phyloP scores from a whole-genome alignment of 164 flowering plant genomes.

The Tinospora cordifolia region DNA sequence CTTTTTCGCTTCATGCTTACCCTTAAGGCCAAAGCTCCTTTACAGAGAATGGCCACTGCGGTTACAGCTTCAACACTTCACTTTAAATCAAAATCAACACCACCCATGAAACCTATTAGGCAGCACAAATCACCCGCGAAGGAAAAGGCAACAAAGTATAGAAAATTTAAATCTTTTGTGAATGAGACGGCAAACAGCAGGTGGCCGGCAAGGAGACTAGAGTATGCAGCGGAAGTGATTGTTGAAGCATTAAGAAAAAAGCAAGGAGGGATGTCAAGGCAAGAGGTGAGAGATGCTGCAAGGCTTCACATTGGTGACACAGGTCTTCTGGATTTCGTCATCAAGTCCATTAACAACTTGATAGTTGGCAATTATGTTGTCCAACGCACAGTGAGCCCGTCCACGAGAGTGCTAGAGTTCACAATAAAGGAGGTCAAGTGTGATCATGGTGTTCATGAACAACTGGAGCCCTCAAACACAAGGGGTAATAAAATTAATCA shows the following conservation, averaged over 20 bases:
- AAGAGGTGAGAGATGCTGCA: slow-evolving; percentile 83
- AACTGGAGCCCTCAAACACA: not conserved
- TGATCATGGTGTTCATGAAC: not conserved
- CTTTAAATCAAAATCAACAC: not conserved
- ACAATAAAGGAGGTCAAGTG: slow-evolving; percentile 33
- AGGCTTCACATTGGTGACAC: slow-evolving; percentile 76
- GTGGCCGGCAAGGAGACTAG: slow-evolving; percentile 44
- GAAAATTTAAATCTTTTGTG: slow-evolving; percentile 17
- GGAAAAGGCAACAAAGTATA: slow-evolving; percentile 4
- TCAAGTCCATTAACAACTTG: slow-evolving; percentile 70
- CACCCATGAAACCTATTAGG: slow-evolving; percentile 3
- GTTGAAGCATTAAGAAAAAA: slow-evolving; percentile 40
- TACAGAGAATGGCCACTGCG: slow-evolving; percentile 7
- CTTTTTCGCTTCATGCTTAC: slow-evolving; percentile 60
- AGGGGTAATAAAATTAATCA: not conserved
- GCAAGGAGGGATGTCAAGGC: slow-evolving; percentile 60
- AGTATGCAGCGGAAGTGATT: slow-evolving; percentile 39
- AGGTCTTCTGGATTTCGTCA: slow-evolving; percentile 75
- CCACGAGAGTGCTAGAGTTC: slow-evolving; percentile 53
- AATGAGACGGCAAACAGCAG: slow-evolving; percentile 24
- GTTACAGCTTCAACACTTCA: not conserved
- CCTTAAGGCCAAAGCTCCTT: slow-evolving; percentile 31
- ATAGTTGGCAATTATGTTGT: slow-evolving; percentile 52
- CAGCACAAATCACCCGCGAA: slow-evolving; percentile 8
- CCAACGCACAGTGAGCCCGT: slow-evolving; percentile 45